Evolutionary conservation across 2,329 filamentous ascomycete genomes (phyloP), one percentile per base, ranked within the genome.

Genomic region (Aspergillus luchuensis): DNA sequence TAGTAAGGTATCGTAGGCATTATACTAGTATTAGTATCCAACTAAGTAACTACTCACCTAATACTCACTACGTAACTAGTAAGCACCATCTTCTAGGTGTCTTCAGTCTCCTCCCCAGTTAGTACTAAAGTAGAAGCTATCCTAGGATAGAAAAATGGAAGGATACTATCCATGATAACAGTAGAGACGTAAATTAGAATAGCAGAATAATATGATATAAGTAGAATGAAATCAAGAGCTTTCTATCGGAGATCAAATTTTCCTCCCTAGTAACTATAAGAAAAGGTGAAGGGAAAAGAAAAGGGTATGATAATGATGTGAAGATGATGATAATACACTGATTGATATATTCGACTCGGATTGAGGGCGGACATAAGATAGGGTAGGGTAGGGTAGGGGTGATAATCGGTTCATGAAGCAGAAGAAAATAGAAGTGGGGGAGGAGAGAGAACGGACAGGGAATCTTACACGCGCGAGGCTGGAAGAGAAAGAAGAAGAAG

Each of bases 381-480:
- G 49, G 33, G 33, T 36, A 36, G 33, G 28, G 7, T 30, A 28
- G 28, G 33, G 30, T 33, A 33, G 30, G 30, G 30, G 10, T 36
- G 33, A 36, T 13, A 11, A 10, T 36, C 5, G 43, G 50, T 23
- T 45, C 41, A 4, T 43, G 13, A 33, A 5, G 33, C 10, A 13
- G 11, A n/a, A 11, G 28, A 11, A 5, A 11, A 30, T 8, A 30
- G 25, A 30, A 30, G 25, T 25, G 21, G 36, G 36, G 25, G 25
- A 2, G 30, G 19, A 15, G 15, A 28, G 13, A 33, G 47, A 23
- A 17, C 5, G 36, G n/a, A 48, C 41, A 48, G 52, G 53, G 58
- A 56, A 60, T 60, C 58, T 51, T 60, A 56, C 53, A 52, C 49
- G 19, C 41, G 10, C 41, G 21, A 56, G 43, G 41, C 28, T 45